Evolutionary conservation across 148 eudicot species (phyloP).

Genomic region (Cornus florida): DNA sequence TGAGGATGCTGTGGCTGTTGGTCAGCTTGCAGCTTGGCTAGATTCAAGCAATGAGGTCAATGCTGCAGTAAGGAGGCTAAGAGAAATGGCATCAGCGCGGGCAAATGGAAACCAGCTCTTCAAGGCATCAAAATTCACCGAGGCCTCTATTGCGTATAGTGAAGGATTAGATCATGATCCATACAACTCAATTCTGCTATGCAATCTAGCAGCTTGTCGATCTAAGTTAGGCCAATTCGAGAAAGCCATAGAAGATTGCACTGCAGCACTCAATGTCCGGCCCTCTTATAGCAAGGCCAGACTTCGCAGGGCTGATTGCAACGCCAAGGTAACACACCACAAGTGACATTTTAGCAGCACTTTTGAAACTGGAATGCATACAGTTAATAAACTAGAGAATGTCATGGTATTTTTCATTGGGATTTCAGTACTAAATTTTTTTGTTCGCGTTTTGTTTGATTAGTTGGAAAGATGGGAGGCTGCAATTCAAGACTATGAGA

Average conservation of each 20-base stretch:
- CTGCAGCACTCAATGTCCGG: slow-evolving; percentile 45
- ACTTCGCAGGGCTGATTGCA: slow-evolving; percentile 64
- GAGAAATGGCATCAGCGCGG: slow-evolving; percentile 44
- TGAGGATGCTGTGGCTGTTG: slow-evolving; percentile 65
- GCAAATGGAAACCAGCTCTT: slow-evolving; percentile 56
- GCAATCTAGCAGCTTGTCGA: slow-evolving; percentile 73
- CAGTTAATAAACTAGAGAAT: background rate
- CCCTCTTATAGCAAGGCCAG: slow-evolving; percentile 75
- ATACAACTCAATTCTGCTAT: slow-evolving; percentile 53
- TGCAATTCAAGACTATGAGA: slow-evolving; percentile 66
- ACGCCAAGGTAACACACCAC: slow-evolving; percentile 33
- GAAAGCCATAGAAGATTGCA: slow-evolving; percentile 67
- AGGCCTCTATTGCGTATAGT: slow-evolving; percentile 51
- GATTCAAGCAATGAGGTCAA: slow-evolving; percentile 38
- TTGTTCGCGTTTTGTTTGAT: background rate
- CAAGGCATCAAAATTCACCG: slow-evolving; percentile 39
- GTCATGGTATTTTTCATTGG: background rate
- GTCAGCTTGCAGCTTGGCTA: slow-evolving; percentile 41
- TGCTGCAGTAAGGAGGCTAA: slow-evolving; percentile 28
- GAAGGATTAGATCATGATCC: slow-evolving; percentile 65
- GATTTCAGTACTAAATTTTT: no score
- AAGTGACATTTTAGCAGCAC: background rate
- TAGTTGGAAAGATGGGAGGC: slow-evolving; percentile 44
- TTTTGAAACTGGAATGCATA: no score
- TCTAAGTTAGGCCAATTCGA: slow-evolving; percentile 60